Percentiles rank a stretch among this genome's conserved stretches.
Evolutionary conservation across 306 rosid species (phyloP).

Genomic region (Inga leiocalycina): DNA sequence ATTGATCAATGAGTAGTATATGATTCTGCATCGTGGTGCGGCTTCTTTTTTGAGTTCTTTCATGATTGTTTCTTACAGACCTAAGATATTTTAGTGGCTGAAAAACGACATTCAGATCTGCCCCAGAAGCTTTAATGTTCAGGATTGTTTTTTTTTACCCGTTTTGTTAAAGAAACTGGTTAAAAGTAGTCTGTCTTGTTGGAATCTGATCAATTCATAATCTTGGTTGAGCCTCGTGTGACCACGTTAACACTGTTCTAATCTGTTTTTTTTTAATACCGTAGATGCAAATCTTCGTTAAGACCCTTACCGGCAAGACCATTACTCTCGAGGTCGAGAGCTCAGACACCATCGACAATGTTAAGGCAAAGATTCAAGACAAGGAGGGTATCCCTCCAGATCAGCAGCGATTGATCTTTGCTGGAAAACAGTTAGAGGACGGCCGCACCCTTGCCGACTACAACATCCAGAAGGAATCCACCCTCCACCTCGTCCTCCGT

Average conservation of each 20-base stretch:
- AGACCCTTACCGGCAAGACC: slow-evolving; percentile 74
- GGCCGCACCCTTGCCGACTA: slow-evolving; percentile 73
- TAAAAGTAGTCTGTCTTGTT: background rate
- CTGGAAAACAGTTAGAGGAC: slow-evolving; percentile 75
- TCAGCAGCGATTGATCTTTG: slow-evolving; percentile 71
- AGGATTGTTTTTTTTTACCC: too few species aligned
- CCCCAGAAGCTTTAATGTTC: too few species aligned
- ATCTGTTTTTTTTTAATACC: background rate
- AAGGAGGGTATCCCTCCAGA: slow-evolving; percentile 81
- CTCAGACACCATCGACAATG: slow-evolving; percentile 73
- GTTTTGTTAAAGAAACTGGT: background rate
- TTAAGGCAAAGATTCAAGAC: slow-evolving; percentile 74
- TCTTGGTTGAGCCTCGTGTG: background rate
- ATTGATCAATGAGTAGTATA: background rate
- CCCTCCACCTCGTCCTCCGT: slow-evolving; percentile 72
- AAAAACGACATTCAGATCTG: background rate
- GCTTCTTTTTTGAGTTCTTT: background rate
- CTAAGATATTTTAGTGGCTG: background rate
- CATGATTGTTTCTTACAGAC: background rate
- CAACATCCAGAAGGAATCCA: slow-evolving; percentile 75
- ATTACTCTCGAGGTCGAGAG: slow-evolving; percentile 72
- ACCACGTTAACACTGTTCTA: background rate
- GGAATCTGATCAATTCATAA: background rate
- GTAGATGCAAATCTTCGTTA: slow-evolving; percentile 75
- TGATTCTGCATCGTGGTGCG: background rate